A percentile compares a stretch with the other conserved stretches of the same genome.
phyloP scores from a whole-genome alignment of 2,329 filamentous ascomycete genomes.

The Talaromyces sp. region DNA sequence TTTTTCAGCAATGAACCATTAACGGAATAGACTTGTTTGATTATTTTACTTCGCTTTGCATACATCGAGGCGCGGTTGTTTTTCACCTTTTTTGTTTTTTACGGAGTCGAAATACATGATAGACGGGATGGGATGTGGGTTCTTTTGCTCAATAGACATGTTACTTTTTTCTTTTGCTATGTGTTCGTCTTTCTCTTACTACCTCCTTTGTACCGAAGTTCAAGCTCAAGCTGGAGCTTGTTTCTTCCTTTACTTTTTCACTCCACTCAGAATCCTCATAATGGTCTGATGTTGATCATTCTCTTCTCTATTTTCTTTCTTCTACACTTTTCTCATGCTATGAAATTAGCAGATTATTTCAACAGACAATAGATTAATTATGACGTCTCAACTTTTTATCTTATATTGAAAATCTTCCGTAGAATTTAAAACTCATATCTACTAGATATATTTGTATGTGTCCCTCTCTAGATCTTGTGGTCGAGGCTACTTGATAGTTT shows the following conservation, averaged over 20 bases:
- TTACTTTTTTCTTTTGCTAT: background rate
- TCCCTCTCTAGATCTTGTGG: too few relatives aligned
- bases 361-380: slow-evolving; percentile 2
- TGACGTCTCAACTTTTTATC: background rate
- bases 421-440: background rate
- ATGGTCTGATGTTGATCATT: slow-evolving; percentile 6
- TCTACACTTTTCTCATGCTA: background rate
- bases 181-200: background rate
- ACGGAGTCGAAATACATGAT: slow-evolving; percentile 8
- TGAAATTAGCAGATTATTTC: background rate
- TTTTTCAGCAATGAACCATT: slow-evolving; percentile 2
- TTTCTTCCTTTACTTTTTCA: background rate
- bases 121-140: slow-evolving; percentile 2
- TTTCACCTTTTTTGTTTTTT: background rate
- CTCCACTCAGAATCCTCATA: slow-evolving; percentile 1
- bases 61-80: slow-evolving; percentile 4
- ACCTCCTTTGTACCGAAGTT: background rate
- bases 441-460: background rate
- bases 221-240: background rate
- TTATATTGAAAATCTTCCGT: background rate
- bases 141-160: background rate
- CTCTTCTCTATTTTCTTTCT: slow-evolving; percentile 2
- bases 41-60: slow-evolving; percentile 6
- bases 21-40: slow-evolving; percentile 16
- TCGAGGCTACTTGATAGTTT: too few relatives aligned